Evolutionary conservation across 164 flowering plant species (phyloP), one percentile per base, ranked within the genome.

Genomic region (Euptelea pleiosperma): DNA sequence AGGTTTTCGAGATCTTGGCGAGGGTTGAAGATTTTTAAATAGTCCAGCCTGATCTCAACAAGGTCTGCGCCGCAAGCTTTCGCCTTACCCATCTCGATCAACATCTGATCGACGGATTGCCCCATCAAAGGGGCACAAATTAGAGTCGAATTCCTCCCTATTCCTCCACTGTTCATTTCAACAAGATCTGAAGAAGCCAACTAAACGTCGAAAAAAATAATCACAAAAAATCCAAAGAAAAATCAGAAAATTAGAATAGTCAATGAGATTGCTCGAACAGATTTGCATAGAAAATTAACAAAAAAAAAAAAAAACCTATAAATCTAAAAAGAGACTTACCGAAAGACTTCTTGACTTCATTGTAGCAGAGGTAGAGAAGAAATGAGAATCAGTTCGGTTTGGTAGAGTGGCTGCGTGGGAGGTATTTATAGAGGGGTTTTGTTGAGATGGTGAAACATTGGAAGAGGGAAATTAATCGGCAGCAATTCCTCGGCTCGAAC

Each of bases 121-220:
- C 76, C 86, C 86, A 84, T 76, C 22, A 86, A 30, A 8, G 96
- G 96, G 19, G 72, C 84, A 67, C 96, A 89, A 30, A 89, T 54
- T 24, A 84, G 64, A 3, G 91, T 77, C 22, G 77, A 61, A 56
- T 80, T 83, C 64, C 60, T 77, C 64, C 68, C 44, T 41, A 25
- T 37, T 56, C 41, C 63, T 42, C 59, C 44, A 2, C 41, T 22
- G 10, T 54, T 34, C 35, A 26, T 29, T 51, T 21, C 26, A 30
- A 43, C 14, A 36, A 21, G 19, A 58, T 45, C 52, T 3, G 62
- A 18, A 58, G 62, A 22, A 44, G 8, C 52, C 31, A 45, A 58
- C 62, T 46, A 28, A 21, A n/a, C n/a, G n/a, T n/a, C n/a, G n/a
- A n/a, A n/a, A n/a, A 47, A 47, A 31, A 12, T 25, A 6, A 41